phyloP scores from a whole-genome alignment of 169 alveolate genomes.

The Plasmodium yoelii region DNA sequence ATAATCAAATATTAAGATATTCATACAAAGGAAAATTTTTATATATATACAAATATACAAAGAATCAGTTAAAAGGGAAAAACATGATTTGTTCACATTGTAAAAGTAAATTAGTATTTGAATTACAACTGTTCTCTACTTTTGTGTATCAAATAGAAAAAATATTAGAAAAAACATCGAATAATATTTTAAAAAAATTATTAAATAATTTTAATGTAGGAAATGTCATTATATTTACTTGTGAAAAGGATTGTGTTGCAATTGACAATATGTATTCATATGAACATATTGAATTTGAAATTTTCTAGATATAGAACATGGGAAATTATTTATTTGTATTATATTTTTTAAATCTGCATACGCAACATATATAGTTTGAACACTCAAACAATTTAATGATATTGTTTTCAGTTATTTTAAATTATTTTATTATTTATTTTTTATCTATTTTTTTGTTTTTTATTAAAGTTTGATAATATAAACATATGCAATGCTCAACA shows the following conservation, averaged over 20 bases:
- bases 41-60: constrained; percentile 54
- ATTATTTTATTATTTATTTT: background rate
- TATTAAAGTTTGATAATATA: background rate
- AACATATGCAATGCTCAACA: background rate
- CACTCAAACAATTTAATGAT: no score
- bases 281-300: constrained; percentile 67
- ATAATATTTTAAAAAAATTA: constrained; percentile 9
- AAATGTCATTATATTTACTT: constrained; percentile 58
- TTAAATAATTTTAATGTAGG: constrained; percentile 72
- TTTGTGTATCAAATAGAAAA: constrained; percentile 58
- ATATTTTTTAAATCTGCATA: no score
- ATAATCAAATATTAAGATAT: constrained; percentile 73
- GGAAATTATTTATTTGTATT: background rate
- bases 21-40: constrained; percentile 65
- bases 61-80: constrained; percentile 21
- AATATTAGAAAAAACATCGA: constrained; percentile 24
- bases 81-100: constrained; percentile 42
- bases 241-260: constrained; percentile 65
- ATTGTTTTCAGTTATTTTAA: background rate
- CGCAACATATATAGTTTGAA: no score
- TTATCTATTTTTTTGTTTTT: background rate
- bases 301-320: constrained; percentile 17
- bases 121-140: constrained; percentile 64
- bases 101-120: constrained; percentile 43
- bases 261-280: constrained; percentile 64